Percentiles rank a stretch among this genome's conserved stretches.
Conservation (phyloP, 768 basidiomycete species). For the Hypholoma sublateritium region DNA sequence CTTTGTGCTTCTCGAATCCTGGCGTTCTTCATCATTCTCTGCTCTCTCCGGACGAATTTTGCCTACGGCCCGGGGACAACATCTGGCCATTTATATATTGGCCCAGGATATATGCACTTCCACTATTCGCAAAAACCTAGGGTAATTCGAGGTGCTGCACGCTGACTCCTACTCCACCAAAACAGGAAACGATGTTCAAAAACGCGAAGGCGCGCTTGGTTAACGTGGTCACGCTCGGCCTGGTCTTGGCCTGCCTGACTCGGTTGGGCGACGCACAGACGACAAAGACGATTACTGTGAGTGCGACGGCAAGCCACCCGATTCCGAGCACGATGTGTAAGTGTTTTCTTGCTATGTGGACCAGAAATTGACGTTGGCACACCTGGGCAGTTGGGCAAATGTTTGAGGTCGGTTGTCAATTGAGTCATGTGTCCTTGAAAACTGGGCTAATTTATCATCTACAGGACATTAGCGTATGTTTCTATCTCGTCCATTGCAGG, state of each 20-base stretch:
- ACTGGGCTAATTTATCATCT: not conserved
- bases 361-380: not conserved
- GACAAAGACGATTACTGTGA: slow-evolving; percentile 37
- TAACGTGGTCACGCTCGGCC: slow-evolving; percentile 3
- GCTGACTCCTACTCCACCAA: not conserved
- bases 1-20: not conserved
- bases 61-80: not conserved
- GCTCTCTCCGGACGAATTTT: not conserved
- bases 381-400: slow-evolving; percentile 35
- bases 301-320: slow-evolving; percentile 46
- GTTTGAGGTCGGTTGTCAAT: slow-evolving; percentile 49
- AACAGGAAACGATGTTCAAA: not conserved
- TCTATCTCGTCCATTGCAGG: not conserved
- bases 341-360: slow-evolving; percentile 14
- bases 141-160: too few relatives aligned
- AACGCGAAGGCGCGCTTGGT: not conserved
- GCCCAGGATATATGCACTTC: not conserved
- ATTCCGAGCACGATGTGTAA: slow-evolving; percentile 54
- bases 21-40: not conserved
- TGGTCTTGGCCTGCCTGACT: not conserved
- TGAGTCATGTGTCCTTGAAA: not conserved
- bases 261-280: slow-evolving; percentile 9
- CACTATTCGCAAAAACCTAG: too few relatives aligned
- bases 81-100: not conserved
- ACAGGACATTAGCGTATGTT: slow-evolving; percentile 63